A percentile compares a stretch with the other conserved stretches of the same genome.
These are phyloP conservation scores for Pulveroboletus ravenelii DNA, from an alignment of 768 basidiomycete species.

Conservation along the genomic window DNA sequence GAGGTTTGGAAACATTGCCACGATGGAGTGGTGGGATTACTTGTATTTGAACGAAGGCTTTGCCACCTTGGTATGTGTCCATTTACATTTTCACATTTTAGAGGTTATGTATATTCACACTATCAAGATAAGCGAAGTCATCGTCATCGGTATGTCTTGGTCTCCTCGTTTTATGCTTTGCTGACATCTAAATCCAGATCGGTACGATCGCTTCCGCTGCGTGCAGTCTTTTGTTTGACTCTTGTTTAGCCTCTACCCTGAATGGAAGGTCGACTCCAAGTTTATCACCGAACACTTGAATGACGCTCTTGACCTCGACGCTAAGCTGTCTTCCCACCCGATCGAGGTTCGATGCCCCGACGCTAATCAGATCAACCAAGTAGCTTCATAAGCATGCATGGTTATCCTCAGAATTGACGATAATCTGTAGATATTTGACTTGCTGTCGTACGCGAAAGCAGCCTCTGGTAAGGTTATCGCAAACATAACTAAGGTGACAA, in stretches of 20 bases:
- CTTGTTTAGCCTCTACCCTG: constrained; percentile 61
- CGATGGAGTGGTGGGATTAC: constrained; percentile 92
- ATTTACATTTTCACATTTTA: background rate
- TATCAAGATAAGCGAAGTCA: constrained; percentile 78
- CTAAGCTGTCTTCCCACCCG: constrained; percentile 85
- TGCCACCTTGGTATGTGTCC: constrained; percentile 63
- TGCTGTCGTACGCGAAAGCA: constrained; percentile 81
- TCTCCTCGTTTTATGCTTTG: background rate
- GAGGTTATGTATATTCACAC: constrained; percentile 1
- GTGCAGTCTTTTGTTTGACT: background rate
- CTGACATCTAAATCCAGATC: constrained; percentile 39
- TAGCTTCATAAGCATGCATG: constrained; percentile 16
- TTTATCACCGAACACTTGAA: constrained; percentile 80
- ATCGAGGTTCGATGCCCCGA: constrained; percentile 90
- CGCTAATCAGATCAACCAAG: constrained; percentile 79
- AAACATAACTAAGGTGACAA: background rate
- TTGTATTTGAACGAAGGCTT: constrained; percentile 87
- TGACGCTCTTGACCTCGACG: constrained; percentile 75
- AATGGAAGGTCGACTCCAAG: constrained; percentile 78
- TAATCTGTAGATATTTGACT: constrained; percentile 74
- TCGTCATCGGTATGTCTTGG: constrained; percentile 57
- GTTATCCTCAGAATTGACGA: background rate
- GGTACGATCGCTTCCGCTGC: constrained; percentile 33
- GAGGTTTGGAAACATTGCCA: constrained; percentile 89
- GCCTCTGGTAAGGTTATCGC: constrained; percentile 51